These are phyloP conservation scores for Colletotrichum sp. DNA, from an alignment of 2,329 filamentous ascomycete genomes.

Conservation along the genomic window DNA sequence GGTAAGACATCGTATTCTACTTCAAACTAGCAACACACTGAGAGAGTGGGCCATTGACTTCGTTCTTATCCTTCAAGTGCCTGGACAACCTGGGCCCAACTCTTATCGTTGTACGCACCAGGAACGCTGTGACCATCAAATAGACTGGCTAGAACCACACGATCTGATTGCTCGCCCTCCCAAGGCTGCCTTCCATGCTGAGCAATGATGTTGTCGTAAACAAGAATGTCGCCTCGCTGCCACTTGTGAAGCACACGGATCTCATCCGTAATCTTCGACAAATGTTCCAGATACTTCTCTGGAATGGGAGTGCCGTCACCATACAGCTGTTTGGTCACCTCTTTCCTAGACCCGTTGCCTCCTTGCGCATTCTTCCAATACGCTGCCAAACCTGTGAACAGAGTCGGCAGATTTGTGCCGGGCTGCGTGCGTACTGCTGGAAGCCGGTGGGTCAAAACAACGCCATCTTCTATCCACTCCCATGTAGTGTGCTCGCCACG, in stretches of 20 bases:
- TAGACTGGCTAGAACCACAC: constrained; percentile 51
- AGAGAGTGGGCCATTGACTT: neutral
- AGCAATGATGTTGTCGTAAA: constrained; percentile 53
- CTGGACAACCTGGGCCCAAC: constrained; percentile 53
- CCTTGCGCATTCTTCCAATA: constrained; percentile 42
- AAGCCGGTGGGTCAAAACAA: constrained; percentile 48
- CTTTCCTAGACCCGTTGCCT: constrained; percentile 25
- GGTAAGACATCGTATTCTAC: neutral
- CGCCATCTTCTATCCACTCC: constrained; percentile 50
- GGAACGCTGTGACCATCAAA: constrained; percentile 51
- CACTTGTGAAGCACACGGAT: constrained; percentile 53
- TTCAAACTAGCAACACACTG: neutral
- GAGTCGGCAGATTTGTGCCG: constrained; percentile 46
- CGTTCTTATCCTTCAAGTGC: constrained; percentile 36
- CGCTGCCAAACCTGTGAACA: constrained; percentile 50
- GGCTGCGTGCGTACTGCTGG: constrained; percentile 53
- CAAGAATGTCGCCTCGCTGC: constrained; percentile 51
- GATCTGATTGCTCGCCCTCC: constrained; percentile 49
- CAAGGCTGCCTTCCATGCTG: constrained; percentile 55
- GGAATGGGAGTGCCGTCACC: constrained; percentile 53
- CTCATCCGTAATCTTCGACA: constrained; percentile 51
- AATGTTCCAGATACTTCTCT: constrained; percentile 44
- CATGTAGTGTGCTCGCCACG: constrained; percentile 50
- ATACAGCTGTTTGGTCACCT: constrained; percentile 43
- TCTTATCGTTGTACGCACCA: constrained; percentile 44